Conservation (phyloP, 305 asterid species). For the Solanum hybrid region DNA sequence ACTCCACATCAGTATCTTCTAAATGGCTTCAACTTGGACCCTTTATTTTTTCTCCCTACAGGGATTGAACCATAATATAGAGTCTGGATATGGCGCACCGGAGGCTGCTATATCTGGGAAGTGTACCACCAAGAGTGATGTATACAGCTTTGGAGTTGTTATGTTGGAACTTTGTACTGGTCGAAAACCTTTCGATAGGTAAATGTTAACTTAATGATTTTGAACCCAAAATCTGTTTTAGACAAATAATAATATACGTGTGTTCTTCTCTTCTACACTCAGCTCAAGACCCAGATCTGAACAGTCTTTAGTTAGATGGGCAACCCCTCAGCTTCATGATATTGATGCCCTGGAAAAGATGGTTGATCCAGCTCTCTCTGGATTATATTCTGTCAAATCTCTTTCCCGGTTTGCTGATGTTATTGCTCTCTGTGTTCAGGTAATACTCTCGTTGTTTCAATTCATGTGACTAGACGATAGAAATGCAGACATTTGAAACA, state of each 20-base stretch:
- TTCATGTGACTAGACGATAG: not conserved
- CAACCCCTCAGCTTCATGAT: constrained; percentile 39
- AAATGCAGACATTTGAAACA: not conserved
- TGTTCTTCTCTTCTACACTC: not conserved
- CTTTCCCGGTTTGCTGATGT: constrained; percentile 39
- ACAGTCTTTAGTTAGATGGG: constrained; percentile 40
- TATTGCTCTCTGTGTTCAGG: constrained; percentile 44
- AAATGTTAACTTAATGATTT: not conserved
- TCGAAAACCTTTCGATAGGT: constrained; percentile 88
- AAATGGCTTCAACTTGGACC: not conserved
- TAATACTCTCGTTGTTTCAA: not conserved
- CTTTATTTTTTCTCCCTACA: not conserved
- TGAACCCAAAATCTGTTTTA: not conserved
- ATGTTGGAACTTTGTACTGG: constrained; percentile 52
- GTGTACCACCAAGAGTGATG: constrained; percentile 81
- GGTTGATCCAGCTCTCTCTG: constrained; percentile 38
- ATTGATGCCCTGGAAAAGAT: constrained; percentile 36
- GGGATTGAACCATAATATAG: constrained; percentile 22
- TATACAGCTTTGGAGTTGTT: constrained; percentile 47
- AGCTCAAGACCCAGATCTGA: constrained; percentile 34
- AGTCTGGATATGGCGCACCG: constrained; percentile 76
- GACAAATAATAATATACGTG: not conserved
- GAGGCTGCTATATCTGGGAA: constrained; percentile 94
- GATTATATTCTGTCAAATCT: constrained; percentile 22
- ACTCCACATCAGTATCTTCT: not conserved